Evolutionary conservation across 2,329 filamentous ascomycete genomes (phyloP).

Genomic region (Aphanoascus verrucosus): DNA sequence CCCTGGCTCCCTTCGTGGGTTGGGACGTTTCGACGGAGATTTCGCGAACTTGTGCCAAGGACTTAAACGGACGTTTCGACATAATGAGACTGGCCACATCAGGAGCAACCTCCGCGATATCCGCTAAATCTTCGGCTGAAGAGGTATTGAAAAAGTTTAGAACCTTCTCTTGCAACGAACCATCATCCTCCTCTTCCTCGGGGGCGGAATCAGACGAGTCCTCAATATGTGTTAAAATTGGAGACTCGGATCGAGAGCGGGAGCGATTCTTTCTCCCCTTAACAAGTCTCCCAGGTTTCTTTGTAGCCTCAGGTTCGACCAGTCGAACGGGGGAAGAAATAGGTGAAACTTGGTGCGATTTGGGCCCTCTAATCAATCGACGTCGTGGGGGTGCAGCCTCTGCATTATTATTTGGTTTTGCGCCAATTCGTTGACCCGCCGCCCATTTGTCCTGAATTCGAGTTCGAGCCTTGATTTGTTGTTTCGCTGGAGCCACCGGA

Average conservation of each 20-base stretch:
- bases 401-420: conserved; percentile 19
- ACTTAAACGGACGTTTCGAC: conserved; percentile 61
- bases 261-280: conserved; percentile 37
- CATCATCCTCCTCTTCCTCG: conserved; percentile 33
- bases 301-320: conserved; percentile 20
- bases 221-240: conserved; percentile 30
- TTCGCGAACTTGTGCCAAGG: conserved; percentile 53
- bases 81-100: conserved; percentile 60
- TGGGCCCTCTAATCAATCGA: conserved; percentile 32
- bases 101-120: conserved; percentile 66
- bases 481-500: conserved; percentile 33
- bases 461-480: conserved; percentile 44
- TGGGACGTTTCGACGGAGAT: conserved; percentile 42
- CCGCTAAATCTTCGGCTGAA: conserved; percentile 62
- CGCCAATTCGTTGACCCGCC: conserved; percentile 32
- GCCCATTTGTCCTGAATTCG: conserved; percentile 52
- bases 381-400: conserved; percentile 25
- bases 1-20: conserved; percentile 33
- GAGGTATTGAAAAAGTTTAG: conserved; percentile 77
- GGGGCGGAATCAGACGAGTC: conserved; percentile 35
- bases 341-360: conserved; percentile 24
- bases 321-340: conserved; percentile 14
- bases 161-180: conserved; percentile 46
- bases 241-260: conserved; percentile 26
- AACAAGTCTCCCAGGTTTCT: conserved; percentile 35